Conservation (phyloP, 2,329 filamentous ascomycete species). For the Colletotrichum theobromicola region DNA sequence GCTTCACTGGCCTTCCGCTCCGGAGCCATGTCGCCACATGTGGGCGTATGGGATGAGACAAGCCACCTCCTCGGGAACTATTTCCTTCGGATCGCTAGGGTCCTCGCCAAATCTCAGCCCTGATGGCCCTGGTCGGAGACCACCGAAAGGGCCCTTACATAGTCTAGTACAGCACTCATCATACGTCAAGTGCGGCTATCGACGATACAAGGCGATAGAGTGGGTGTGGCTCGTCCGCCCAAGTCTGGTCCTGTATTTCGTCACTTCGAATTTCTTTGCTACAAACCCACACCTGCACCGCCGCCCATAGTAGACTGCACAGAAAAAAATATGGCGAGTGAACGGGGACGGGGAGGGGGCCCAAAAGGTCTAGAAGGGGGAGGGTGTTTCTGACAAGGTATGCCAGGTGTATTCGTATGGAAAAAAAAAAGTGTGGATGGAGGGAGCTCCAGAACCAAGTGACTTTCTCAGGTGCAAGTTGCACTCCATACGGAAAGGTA, state of each 20-base stretch:
- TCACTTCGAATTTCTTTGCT: constrained; percentile 20
- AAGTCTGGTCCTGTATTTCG: constrained; percentile 8
- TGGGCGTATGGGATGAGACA: constrained; percentile 38
- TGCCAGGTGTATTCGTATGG: constrained; percentile 12
- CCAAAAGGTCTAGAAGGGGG: constrained; percentile 7
- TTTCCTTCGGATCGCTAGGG: constrained; percentile 20
- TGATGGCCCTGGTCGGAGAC: constrained; percentile 16
- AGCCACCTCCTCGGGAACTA: constrained; percentile 37
- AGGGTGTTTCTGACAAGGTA: constrained; percentile 7
- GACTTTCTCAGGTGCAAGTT: neutral
- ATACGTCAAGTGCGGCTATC: constrained; percentile 16
- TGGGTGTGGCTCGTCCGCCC: neutral
- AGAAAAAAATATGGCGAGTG: neutral
- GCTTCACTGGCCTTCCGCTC: neutral
- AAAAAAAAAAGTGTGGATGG: neutral
- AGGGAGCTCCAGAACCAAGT: neutral
- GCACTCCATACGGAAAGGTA: neutral
- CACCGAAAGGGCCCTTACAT: constrained; percentile 2
- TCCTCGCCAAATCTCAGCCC: constrained; percentile 20
- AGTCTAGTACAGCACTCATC: neutral
- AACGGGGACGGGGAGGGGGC: neutral
- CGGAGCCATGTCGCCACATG: constrained; percentile 25
- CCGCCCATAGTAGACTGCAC: neutral
- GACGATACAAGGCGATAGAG: constrained; percentile 8
- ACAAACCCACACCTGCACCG: constrained; percentile 20